phyloP scores from a whole-genome alignment of 768 basidiomycete genomes.

The Boletus patriciae region DNA sequence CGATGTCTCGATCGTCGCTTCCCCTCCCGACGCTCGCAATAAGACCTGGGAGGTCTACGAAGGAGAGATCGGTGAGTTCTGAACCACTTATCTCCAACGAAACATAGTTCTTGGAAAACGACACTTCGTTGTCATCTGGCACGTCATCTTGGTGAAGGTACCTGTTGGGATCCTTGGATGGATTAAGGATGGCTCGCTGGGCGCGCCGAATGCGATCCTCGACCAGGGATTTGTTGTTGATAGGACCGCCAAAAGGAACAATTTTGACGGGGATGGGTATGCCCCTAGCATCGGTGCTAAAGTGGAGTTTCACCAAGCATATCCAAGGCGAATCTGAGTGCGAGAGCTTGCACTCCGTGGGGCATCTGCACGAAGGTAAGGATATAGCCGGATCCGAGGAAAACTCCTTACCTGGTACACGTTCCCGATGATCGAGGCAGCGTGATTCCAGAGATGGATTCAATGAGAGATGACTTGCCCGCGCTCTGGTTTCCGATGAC shows the following conservation, averaged over 20 bases:
- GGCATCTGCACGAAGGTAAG: constrained; percentile 42
- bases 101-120: constrained; percentile 58
- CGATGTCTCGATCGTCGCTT: constrained; percentile 56
- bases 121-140: constrained; percentile 18
- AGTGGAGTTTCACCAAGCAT: constrained; percentile 50
- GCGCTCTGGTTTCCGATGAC: constrained; percentile 74
- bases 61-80: constrained; percentile 61
- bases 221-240: constrained; percentile 52
- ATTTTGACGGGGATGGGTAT: constrained; percentile 40
- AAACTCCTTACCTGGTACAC: constrained; percentile 57
- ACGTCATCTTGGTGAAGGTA: constrained; percentile 18
- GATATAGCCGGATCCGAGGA: not conserved
- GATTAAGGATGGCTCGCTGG: constrained; percentile 65
- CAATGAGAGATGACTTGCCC: constrained; percentile 76
- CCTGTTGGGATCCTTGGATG: constrained; percentile 27
- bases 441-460: constrained; percentile 71
- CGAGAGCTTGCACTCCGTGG: constrained; percentile 56
- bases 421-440: constrained; percentile 73
- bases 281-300: constrained; percentile 40
- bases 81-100: constrained; percentile 59
- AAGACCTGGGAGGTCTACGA: constrained; percentile 64
- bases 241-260: constrained; percentile 46
- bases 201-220: constrained; percentile 69
- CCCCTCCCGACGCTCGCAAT: constrained; percentile 54
- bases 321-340: constrained; percentile 44